These are phyloP conservation scores for Ophiostoma angusticollis DNA, from an alignment of 2,329 filamentous ascomycete species.

Conservation along the genomic window DNA sequence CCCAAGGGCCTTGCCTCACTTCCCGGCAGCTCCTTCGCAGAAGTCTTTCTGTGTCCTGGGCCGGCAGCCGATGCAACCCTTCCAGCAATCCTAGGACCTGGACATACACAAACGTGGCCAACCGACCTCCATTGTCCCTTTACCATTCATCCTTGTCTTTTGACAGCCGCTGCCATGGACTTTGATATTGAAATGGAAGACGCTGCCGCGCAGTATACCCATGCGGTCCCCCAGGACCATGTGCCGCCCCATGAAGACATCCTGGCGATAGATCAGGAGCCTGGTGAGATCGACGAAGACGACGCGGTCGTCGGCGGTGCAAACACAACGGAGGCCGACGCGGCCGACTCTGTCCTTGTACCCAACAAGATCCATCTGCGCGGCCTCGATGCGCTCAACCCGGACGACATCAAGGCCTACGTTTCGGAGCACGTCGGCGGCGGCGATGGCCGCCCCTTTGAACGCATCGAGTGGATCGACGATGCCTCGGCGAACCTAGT, in stretches of 20 bases:
- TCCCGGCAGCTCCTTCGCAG: too few relatives aligned
- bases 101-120: too few relatives aligned
- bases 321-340: too few relatives aligned
- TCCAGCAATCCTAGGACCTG: too few relatives aligned
- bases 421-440: conserved; percentile 52
- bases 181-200: conserved; percentile 61
- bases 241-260: conserved; percentile 22
- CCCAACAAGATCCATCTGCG: conserved; percentile 68
- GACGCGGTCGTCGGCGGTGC: not conserved
- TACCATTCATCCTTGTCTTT: too few relatives aligned
- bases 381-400: conserved; percentile 71
- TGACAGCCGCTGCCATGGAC: conserved; percentile 42
- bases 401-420: conserved; percentile 66
- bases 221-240: not conserved
- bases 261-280: conserved; percentile 22
- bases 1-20: too few relatives aligned
- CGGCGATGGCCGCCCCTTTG: conserved; percentile 35
- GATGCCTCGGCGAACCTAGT: conserved; percentile 81
- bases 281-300: conserved; percentile 23
- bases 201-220: conserved; percentile 22
- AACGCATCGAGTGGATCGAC: conserved; percentile 84
- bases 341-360: too few relatives aligned
- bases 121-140: too few relatives aligned
- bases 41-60: too few relatives aligned
- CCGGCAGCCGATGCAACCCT: too few relatives aligned